phyloP scores from a whole-genome alignment of 1,139 yeast species.

The Yamadazyma trypodendri region DNA sequence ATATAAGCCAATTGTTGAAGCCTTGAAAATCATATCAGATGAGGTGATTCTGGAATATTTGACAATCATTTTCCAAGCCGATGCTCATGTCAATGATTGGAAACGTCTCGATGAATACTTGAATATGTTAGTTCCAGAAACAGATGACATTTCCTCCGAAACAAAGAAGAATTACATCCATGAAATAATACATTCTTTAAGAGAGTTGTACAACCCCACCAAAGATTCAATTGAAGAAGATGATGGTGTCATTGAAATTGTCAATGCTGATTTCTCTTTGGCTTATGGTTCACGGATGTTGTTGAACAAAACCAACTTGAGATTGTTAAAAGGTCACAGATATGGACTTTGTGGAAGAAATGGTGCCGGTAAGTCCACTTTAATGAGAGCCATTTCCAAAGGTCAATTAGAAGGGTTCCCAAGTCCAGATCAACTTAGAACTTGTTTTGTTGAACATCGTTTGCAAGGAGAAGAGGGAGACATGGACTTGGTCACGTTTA shows the following conservation, averaged over 20 bases:
- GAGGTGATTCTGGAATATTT: slow-evolving; percentile 49
- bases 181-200: slow-evolving; percentile 52
- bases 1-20: slow-evolving; percentile 20
- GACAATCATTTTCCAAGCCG: slow-evolving; percentile 56
- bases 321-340: slow-evolving; percentile 91
- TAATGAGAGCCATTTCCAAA: slow-evolving; percentile 95
- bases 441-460: slow-evolving; percentile 97
- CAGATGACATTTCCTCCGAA: slow-evolving; percentile 31
- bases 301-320: slow-evolving; percentile 83
- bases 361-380: slow-evolving; percentile 98
- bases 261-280: slow-evolving; percentile 89
- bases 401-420: slow-evolving; percentile 99
- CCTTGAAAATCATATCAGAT: slow-evolving; percentile 25
- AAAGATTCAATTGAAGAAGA: slow-evolving; percentile 56
- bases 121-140: slow-evolving; percentile 36
- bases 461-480: slow-evolving; percentile 95
- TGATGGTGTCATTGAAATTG: slow-evolving; percentile 68
- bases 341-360: slow-evolving; percentile 98
- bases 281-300: slow-evolving; percentile 99
- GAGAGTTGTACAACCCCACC: slow-evolving; percentile 65
- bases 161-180: slow-evolving; percentile 43
- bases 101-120: slow-evolving; percentile 62
- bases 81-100: slow-evolving; percentile 93
- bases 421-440: slow-evolving; percentile 77
- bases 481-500: slow-evolving; percentile 81